A percentile compares a stretch with the other conserved stretches of the same genome.
These are phyloP conservation scores for Pleurotus pulmonarius DNA, from an alignment of 768 basidiomycete species.

Conservation along the genomic window DNA sequence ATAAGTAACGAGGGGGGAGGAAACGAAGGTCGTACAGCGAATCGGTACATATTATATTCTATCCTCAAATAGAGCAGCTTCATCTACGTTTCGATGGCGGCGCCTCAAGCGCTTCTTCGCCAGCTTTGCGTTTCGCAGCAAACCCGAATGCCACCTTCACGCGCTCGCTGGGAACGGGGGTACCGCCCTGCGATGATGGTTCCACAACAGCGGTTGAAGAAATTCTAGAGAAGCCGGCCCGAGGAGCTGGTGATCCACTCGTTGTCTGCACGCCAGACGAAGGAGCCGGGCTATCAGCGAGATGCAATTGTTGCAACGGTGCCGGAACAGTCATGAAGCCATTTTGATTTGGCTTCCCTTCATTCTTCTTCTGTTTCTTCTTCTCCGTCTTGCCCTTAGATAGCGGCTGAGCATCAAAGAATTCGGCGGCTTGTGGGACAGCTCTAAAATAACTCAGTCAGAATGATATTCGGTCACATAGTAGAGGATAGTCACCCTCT, in stretches of 20 bases:
- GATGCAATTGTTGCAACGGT: slow-evolving; percentile 33
- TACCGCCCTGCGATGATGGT: slow-evolving; percentile 42
- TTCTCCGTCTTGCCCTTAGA: slow-evolving; percentile 84
- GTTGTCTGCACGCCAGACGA: slow-evolving; percentile 29
- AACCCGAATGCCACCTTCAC: slow-evolving; percentile 77
- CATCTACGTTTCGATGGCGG: slow-evolving; percentile 63
- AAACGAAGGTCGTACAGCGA: too few relatives aligned
- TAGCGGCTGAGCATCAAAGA: slow-evolving; percentile 76
- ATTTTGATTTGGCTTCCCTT: slow-evolving; percentile 43
- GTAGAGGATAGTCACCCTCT: slow-evolving; percentile 60
- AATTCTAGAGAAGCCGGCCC: slow-evolving; percentile 77
- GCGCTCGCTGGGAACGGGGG: slow-evolving; percentile 61
- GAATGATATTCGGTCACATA: not conserved
- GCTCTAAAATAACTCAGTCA: slow-evolving; percentile 44
- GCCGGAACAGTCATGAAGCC: slow-evolving; percentile 77
- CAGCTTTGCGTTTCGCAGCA: slow-evolving; percentile 77
- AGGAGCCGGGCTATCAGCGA: slow-evolving; percentile 45
- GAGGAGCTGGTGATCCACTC: slow-evolving; percentile 46
- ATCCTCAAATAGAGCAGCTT: not conserved
- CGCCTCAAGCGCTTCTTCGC: slow-evolving; percentile 60
- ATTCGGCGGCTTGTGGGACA: slow-evolving; percentile 81
- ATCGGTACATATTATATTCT: too few relatives aligned
- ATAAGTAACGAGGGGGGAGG: too few relatives aligned
- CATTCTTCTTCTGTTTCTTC: slow-evolving; percentile 72
- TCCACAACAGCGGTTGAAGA: slow-evolving; percentile 50